A percentile compares a stretch with the other conserved stretches of the same genome.
These are phyloP conservation scores for Escovopsis weberi DNA, from an alignment of 2,329 filamentous ascomycete genomes.

Conservation along the genomic window DNA sequence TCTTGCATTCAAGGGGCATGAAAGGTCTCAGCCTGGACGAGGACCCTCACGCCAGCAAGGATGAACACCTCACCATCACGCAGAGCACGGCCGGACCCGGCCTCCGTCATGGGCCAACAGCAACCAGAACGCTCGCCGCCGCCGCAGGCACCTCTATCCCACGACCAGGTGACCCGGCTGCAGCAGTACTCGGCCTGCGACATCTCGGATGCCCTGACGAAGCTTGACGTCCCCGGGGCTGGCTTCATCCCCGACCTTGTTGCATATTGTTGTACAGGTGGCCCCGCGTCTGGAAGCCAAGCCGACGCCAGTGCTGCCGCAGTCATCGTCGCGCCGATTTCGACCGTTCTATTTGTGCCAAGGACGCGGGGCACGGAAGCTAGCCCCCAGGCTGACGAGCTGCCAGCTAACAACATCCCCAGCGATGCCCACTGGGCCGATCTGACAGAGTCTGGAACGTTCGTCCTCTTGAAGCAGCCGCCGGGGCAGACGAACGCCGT, in stretches of 20 bases:
- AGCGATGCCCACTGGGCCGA: constrained; percentile 54
- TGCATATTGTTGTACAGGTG: constrained; percentile 9
- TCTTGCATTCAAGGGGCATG: too few species aligned
- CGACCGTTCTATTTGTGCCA: constrained; percentile 47
- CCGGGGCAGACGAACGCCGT: constrained; percentile 52
- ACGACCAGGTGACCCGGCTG: constrained; percentile 14
- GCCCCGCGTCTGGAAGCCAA: constrained; percentile 9
- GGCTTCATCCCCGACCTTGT: constrained; percentile 49
- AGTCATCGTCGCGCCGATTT: constrained; percentile 36
- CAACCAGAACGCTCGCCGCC: not conserved
- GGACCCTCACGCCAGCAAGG: not conserved
- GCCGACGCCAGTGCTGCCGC: constrained; percentile 9
- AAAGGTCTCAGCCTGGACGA: not conserved
- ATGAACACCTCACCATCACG: not conserved
- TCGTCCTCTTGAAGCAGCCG: constrained; percentile 55
- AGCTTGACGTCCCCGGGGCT: constrained; percentile 49
- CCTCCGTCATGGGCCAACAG: not conserved
- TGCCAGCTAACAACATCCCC: constrained; percentile 34
- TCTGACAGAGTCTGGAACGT: constrained; percentile 39
- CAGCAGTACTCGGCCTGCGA: constrained; percentile 34
- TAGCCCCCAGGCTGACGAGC: not conserved
- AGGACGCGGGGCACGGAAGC: constrained; percentile 27
- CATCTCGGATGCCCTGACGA: constrained; percentile 59
- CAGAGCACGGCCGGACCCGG: not conserved
- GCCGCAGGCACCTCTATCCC: constrained; percentile 4